These are phyloP conservation scores for Taphrina populina DNA, from an alignment of 1,139 yeast genomes.

Conservation along the genomic window DNA sequence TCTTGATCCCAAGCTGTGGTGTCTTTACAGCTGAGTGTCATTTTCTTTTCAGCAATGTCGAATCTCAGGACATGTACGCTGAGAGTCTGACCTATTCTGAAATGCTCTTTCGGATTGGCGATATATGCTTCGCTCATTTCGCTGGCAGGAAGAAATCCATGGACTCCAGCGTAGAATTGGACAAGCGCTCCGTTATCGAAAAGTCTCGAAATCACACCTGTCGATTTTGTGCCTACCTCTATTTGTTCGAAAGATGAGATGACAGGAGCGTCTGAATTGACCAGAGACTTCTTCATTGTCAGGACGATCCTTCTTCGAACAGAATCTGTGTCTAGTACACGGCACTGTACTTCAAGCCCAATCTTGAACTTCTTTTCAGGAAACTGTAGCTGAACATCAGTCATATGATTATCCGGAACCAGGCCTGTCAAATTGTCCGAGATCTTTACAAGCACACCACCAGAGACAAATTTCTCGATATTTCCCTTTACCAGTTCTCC, in stretches of 20 bases:
- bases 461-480: slow-evolving; percentile 62
- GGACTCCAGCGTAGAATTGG: slow-evolving; percentile 73
- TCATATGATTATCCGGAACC: slow-evolving; percentile 73
- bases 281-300: slow-evolving; percentile 80
- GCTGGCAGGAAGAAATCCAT: slow-evolving; percentile 77
- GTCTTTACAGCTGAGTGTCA: slow-evolving; percentile 73
- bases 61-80: slow-evolving; percentile 63
- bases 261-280: slow-evolving; percentile 54
- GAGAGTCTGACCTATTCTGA: slow-evolving; percentile 82
- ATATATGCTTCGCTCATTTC: slow-evolving; percentile 91
- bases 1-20: slow-evolving; percentile 58
- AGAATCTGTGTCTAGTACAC: slow-evolving; percentile 50
- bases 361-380: slow-evolving; percentile 90
- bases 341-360: slow-evolving; percentile 75
- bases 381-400: slow-evolving; percentile 77
- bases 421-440: slow-evolving; percentile 65
- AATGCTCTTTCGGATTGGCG: slow-evolving; percentile 69
- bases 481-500: slow-evolving; percentile 63
- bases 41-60: slow-evolving; percentile 56
- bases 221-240: slow-evolving; percentile 59
- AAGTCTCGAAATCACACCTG: slow-evolving; percentile 73
- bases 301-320: slow-evolving; percentile 53
- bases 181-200: slow-evolving; percentile 77
- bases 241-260: slow-evolving; percentile 55
- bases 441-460: slow-evolving; percentile 68